Evolutionary conservation across 768 basidiomycete species (phyloP).

Genomic region (Nevesoporus exiguus): DNA sequence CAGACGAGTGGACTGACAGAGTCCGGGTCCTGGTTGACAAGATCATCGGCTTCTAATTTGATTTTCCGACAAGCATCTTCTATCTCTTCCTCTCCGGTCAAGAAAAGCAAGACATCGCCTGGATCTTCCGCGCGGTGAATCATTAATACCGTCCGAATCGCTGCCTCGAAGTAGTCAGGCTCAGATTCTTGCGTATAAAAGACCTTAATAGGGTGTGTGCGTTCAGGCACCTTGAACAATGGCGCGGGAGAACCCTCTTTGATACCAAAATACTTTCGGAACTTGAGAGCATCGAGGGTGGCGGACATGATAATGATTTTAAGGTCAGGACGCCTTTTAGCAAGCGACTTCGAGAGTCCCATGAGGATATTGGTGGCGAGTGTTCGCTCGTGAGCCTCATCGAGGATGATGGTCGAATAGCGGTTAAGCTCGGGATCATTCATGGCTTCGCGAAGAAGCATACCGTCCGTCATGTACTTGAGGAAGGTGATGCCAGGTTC

Average conservation of each 20-base stretch:
- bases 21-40: slow-evolving; percentile 64
- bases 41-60: slow-evolving; percentile 83
- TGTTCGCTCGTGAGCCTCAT: slow-evolving; percentile 97
- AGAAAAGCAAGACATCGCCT: slow-evolving; percentile 90
- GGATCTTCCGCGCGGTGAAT: slow-evolving; percentile 94
- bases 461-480: slow-evolving; percentile 99
- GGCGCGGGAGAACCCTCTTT: slow-evolving; percentile 50
- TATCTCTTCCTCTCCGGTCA: slow-evolving; percentile 98
- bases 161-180: slow-evolving; percentile 94
- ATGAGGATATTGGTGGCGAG: slow-evolving; percentile 97
- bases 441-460: slow-evolving; percentile 93
- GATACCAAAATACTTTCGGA: slow-evolving; percentile 87
- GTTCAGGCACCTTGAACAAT: slow-evolving; percentile 86
- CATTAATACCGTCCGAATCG: slow-evolving; percentile 94
- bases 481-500: slow-evolving; percentile 64
- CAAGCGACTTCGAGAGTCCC: slow-evolving; percentile 81
- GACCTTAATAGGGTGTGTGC: slow-evolving; percentile 94
- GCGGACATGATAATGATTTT: slow-evolving; percentile 99
- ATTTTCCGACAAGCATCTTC: slow-evolving; percentile 95
- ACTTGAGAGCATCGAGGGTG: slow-evolving; percentile 94
- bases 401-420: slow-evolving; percentile 96
- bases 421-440: slow-evolving; percentile 97
- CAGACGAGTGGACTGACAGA: slow-evolving; percentile 84
- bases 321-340: slow-evolving; percentile 77
- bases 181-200: slow-evolving; percentile 93